Evolutionary conservation across 2,329 filamentous ascomycete genomes (phyloP).

Genomic region (Conoideocrella luteorostrata): DNA sequence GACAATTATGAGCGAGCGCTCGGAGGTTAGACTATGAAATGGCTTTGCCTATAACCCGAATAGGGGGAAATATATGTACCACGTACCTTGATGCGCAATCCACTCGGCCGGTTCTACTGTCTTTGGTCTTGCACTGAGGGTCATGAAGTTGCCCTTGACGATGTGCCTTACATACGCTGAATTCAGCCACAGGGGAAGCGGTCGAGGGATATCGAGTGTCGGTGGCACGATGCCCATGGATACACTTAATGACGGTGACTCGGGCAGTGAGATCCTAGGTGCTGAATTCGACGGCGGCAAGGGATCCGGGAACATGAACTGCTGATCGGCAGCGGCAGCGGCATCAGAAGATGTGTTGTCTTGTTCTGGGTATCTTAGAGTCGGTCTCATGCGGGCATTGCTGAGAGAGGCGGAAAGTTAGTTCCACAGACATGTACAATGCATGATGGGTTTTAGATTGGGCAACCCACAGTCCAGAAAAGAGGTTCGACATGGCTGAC

Average conservation of each 20-base stretch:
- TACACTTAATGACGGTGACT: conserved; percentile 1
- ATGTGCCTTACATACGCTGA: conserved; percentile 73
- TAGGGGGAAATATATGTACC: neutral
- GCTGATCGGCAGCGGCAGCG: neutral
- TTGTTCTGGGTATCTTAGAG: neutral
- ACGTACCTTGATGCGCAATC: conserved; percentile 89
- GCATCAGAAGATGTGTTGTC: neutral
- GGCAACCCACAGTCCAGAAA: conserved; percentile 4
- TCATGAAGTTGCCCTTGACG: conserved; percentile 97
- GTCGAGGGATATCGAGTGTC: conserved; percentile 37
- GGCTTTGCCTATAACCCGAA: neutral
- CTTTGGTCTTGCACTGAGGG: conserved; percentile 86
- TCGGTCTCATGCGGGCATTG: conserved; percentile 3
- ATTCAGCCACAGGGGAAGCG: conserved; percentile 70
- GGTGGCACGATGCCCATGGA: conserved; percentile 1
- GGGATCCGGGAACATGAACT: conserved; percentile 1
- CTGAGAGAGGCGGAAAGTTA: conserved; percentile 2
- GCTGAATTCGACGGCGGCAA: conserved; percentile 1
- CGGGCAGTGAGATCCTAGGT: neutral
- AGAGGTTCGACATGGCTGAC: conserved; percentile 1
- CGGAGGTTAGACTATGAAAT: too few relatives aligned
- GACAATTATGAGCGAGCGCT: neutral
- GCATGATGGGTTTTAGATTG: neutral
- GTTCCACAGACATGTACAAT: too few relatives aligned
- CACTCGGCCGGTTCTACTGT: conserved; percentile 92